Conservation (phyloP, 1,284 basidiomycete genomes). For the Mycena sp. region DNA sequence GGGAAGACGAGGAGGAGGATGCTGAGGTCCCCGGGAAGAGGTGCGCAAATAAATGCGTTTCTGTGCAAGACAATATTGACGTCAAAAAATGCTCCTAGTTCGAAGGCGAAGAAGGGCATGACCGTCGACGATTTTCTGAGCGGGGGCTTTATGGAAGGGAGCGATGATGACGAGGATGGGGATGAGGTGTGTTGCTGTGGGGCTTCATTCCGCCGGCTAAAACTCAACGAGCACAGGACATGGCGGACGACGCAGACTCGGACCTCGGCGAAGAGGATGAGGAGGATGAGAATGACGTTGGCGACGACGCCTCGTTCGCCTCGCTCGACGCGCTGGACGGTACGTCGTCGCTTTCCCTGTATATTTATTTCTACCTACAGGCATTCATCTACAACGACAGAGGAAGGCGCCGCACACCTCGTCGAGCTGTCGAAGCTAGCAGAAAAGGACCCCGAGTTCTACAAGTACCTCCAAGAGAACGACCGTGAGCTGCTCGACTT, state of each 20-base stretch:
- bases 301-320: slow-evolving; percentile 78
- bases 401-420: slow-evolving; percentile 78
- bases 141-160: slow-evolving; percentile 77
- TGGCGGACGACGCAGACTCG: slow-evolving; percentile 51
- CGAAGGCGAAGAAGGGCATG: slow-evolving; percentile 61
- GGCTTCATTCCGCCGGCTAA: not conserved
- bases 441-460: slow-evolving; percentile 98
- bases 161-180: slow-evolving; percentile 54
- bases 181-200: slow-evolving; percentile 30
- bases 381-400: slow-evolving; percentile 43
- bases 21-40: slow-evolving; percentile 49
- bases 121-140: slow-evolving; percentile 86
- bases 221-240: slow-evolving; percentile 46
- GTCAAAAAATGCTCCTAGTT: not conserved
- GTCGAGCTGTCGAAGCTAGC: slow-evolving; percentile 90
- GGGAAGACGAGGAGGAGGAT: slow-evolving; percentile 49
- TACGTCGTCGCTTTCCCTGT: slow-evolving; percentile 43
- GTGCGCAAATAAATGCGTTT: slow-evolving; percentile 34
- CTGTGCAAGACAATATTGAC: slow-evolving; percentile 2
- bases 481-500: slow-evolving; percentile 92
- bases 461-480: slow-evolving; percentile 97
- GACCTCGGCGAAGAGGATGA: slow-evolving; percentile 59
- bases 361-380: not conserved
- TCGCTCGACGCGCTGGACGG: slow-evolving; percentile 82
- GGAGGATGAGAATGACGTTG: slow-evolving; percentile 57